Percentiles rank a stretch among this genome's conserved stretches.
These are phyloP conservation scores for Pseudogymnoascus sp. DNA, from an alignment of 2,329 filamentous ascomycete species.

Conservation along the genomic window DNA sequence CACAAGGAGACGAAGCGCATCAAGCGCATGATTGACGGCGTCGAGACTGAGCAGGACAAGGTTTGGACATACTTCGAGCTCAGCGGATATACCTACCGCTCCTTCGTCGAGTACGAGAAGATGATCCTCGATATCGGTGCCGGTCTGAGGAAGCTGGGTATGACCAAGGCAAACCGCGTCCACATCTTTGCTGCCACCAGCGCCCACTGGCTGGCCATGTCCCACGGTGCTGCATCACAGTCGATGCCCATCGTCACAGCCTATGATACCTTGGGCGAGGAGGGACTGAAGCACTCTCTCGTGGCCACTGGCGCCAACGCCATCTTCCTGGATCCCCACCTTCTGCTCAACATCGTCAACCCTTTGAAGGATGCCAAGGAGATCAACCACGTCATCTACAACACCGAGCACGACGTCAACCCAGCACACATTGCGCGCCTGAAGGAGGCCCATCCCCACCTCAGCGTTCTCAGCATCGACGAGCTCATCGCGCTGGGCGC, in stretches of 20 bases:
- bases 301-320: slow-evolving; percentile 69
- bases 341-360: slow-evolving; percentile 52
- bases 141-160: slow-evolving; percentile 64
- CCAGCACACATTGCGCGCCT: slow-evolving; percentile 42
- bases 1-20: slow-evolving; percentile 66
- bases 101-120: slow-evolving; percentile 70
- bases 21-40: slow-evolving; percentile 67
- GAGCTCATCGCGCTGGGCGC: slow-evolving; percentile 39
- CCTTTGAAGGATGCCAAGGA: slow-evolving; percentile 48
- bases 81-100: slow-evolving; percentile 67
- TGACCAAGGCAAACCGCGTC: slow-evolving; percentile 59
- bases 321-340: slow-evolving; percentile 79
- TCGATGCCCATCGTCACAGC: slow-evolving; percentile 87
- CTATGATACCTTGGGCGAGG: slow-evolving; percentile 82
- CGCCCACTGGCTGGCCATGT: slow-evolving; percentile 39
- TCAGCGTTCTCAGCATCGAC: slow-evolving; percentile 45
- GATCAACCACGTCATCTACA: slow-evolving; percentile 45
- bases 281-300: slow-evolving; percentile 77
- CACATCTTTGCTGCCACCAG: slow-evolving; percentile 66
- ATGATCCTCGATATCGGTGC: slow-evolving; percentile 58
- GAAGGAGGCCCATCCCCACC: slow-evolving; percentile 45
- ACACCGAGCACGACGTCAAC: slow-evolving; percentile 41
- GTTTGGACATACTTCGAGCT: slow-evolving; percentile 85
- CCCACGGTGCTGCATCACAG: slow-evolving; percentile 59
- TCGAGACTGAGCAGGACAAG: slow-evolving; percentile 74